Evolutionary conservation across 352 stramenopile species (phyloP), one percentile per base, ranked within the genome.

Genomic region (Pythium plurisporium): DNA sequence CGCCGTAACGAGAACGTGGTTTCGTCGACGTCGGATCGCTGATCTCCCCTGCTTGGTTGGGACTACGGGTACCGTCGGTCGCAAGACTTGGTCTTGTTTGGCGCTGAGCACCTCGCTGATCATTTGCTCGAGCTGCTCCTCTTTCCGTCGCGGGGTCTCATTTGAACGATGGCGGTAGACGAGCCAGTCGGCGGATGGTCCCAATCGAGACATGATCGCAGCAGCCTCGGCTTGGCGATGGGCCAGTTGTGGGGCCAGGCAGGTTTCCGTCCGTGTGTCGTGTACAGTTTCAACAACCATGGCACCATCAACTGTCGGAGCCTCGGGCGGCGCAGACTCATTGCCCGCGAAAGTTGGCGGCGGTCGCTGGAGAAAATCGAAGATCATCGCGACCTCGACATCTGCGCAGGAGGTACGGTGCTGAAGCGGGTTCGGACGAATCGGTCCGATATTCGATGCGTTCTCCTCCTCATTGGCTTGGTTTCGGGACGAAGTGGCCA

Each of bases 131-230:
- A 77, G 59, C 23, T 79, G 69, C 7, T 67, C 41, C 34, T 80
- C 64, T 31, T 73, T 69, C n/a, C 79, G 65, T 26, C 69, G 65
- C 12, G 68, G 62, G 8, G 63, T 78, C 34, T 61, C 56, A 25
- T 80, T 81, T 11, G 55, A 26, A 14, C 72, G 79, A 43, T 76
- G 65, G 17, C 76, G 74, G 44, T 86, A 75, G 47, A 89, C 78
- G 22, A 89, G 59, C 79, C 79, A 89, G 33, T 89, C 72, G 14
- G 69, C 68, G 12, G 78, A 78, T 1, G 67, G 64, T 4, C 53
- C 55, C 15, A 86, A 41, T 3, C 68, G 45, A 11, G 62, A 54
- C 12, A 49, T 25, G 10, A 53, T 66, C 20, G 61, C 69, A 12
- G 30, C 55, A n/a, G 58, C 26, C 27, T 70, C 68, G 3, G 56